phyloP scores from a whole-genome alignment of 495 filamentous ascomycete species.

The Thermochaetoides thermophila region DNA sequence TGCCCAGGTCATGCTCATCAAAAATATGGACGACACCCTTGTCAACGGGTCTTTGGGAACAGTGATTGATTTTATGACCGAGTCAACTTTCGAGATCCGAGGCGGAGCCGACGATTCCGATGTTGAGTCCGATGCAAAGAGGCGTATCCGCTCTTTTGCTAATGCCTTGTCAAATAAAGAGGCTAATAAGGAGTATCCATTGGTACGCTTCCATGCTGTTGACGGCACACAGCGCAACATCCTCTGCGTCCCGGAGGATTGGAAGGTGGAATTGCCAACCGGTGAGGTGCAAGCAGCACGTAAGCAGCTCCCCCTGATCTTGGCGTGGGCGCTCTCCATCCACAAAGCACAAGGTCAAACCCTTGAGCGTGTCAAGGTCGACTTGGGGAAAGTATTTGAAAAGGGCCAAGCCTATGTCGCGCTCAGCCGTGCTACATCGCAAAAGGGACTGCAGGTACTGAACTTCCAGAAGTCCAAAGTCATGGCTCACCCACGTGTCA shows the following conservation, averaged over 20 bases:
- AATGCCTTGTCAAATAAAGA: conserved; percentile 17
- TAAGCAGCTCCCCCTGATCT: conserved; percentile 66
- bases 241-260: conserved; percentile 71
- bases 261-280: conserved; percentile 94
- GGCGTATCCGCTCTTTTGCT: conserved; percentile 23
- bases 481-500: conserved; percentile 81
- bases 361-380: conserved; percentile 85
- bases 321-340: conserved; percentile 93
- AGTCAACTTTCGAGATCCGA: conserved; percentile 52
- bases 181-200: conserved; percentile 46
- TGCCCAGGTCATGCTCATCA: conserved; percentile 98
- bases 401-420: conserved; percentile 86
- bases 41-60: conserved; percentile 90
- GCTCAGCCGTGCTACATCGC: conserved; percentile 68
- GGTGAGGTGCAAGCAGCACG: conserved; percentile 85
- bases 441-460: conserved; percentile 76
- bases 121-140: conserved; percentile 31
- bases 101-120: conserved; percentile 37
- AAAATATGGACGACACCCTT: conserved; percentile 86
- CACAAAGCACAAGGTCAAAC: conserved; percentile 98
- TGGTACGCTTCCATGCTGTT: conserved; percentile 65
- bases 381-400: conserved; percentile 83
- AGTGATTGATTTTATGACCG: conserved; percentile 74
- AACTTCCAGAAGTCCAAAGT: conserved; percentile 84
- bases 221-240: conserved; percentile 68